Evolutionary conservation across 176 grass and related monocot genomes (phyloP).

Genomic region (Cenchrus fungigraminus): DNA sequence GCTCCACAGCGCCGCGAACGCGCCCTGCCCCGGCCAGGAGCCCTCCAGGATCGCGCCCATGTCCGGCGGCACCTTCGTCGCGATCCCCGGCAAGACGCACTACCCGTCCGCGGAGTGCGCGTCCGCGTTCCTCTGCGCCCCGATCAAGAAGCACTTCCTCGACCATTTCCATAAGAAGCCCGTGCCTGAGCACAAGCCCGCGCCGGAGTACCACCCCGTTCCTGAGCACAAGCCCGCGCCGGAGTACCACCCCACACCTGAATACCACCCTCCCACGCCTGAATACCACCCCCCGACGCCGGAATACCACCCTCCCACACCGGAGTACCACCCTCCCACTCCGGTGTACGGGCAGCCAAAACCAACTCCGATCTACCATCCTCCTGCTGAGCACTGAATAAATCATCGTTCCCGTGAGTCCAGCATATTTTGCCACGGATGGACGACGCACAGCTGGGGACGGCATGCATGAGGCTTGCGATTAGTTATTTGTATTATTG

Average conservation of each 20-base stretch:
- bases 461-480: neutral
- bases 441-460: neutral
- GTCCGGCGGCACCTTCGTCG: constrained; percentile 9
- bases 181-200: neutral
- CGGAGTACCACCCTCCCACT: constrained; percentile 27
- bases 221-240: constrained; percentile 18
- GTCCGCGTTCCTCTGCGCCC: neutral
- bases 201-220: neutral
- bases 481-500: no score
- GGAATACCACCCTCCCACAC: neutral
- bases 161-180: constrained; percentile 41
- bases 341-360: constrained; percentile 9
- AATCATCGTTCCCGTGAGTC: neutral
- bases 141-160: constrained; percentile 29
- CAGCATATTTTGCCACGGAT: neutral
- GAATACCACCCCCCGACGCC: constrained; percentile 15
- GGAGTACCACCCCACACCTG: neutral
- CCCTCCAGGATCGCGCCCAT: constrained; percentile 18
- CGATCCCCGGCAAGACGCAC: constrained; percentile 18
- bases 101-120: neutral
- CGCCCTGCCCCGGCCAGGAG: constrained; percentile 33
- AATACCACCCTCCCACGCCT: neutral
- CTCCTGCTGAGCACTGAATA: constrained; percentile 19
- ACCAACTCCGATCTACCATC: constrained; percentile 38
- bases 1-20: constrained; percentile 1